Evolutionary conservation across 2,329 filamentous ascomycete species (phyloP).

Genomic region (Davidsoniella eucalypti): DNA sequence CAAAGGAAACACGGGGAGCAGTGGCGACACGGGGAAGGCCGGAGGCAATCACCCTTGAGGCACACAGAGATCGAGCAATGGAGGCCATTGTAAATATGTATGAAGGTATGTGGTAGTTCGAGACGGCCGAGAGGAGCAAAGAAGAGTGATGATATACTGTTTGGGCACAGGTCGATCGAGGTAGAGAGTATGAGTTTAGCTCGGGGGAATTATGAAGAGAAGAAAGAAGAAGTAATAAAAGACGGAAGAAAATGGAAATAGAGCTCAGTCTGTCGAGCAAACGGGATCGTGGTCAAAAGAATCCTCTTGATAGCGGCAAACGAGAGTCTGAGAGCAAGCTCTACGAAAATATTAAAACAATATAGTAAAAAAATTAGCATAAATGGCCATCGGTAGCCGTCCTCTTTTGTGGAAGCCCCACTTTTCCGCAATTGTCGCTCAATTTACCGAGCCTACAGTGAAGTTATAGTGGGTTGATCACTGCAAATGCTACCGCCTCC

Average conservation of each 20-base stretch:
- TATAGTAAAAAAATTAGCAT: neutral
- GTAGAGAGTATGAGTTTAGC: neutral
- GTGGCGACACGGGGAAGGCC: slow-evolving; percentile 24
- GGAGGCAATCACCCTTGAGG: slow-evolving; percentile 24
- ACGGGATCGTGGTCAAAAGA: no score
- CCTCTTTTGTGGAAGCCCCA: no score
- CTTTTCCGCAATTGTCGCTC: no score
- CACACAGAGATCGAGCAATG: slow-evolving; percentile 39
- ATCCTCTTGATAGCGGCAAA: no score
- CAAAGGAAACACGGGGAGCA: slow-evolving; percentile 23
- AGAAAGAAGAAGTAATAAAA: slow-evolving; percentile 5
- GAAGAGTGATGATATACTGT: neutral
- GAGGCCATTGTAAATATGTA: slow-evolving; percentile 34
- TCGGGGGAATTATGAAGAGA: neutral
- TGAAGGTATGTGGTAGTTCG: slow-evolving; percentile 12
- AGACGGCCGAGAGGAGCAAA: slow-evolving; percentile 5
- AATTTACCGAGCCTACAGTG: no score
- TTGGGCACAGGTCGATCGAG: neutral
- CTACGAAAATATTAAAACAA: neutral
- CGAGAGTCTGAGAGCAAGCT: no score
- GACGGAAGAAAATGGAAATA: slow-evolving; percentile 6
- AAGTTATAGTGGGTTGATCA: no score
- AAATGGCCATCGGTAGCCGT: no score
- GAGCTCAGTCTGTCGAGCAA: no score
- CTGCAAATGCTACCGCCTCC: no score